phyloP scores from a whole-genome alignment of 78 protist species.

The Protostelium mycophagum region DNA sequence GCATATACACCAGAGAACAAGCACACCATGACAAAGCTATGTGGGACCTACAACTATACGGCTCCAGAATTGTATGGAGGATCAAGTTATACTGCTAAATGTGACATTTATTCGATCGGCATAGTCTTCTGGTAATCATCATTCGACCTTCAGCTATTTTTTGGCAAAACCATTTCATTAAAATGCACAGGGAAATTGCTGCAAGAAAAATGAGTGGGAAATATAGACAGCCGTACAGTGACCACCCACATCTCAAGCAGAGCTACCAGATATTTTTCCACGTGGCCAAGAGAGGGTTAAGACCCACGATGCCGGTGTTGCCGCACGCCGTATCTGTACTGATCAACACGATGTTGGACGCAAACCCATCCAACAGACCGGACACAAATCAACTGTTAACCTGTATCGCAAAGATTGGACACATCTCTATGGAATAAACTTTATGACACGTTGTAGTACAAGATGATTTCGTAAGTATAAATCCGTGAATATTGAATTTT shows the following conservation, averaged over 20 bases:
- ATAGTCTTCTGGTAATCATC: slow-evolving; percentile 46
- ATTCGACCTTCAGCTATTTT: too few relatives aligned
- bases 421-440: background rate
- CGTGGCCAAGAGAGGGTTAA: background rate
- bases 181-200: background rate
- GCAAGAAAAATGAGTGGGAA: background rate
- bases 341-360: background rate
- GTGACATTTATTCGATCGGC: slow-evolving; percentile 49
- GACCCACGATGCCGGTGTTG: background rate
- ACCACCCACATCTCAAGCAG: background rate
- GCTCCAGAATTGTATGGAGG: slow-evolving; percentile 62
- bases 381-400: background rate
- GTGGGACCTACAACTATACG: slow-evolving; percentile 64
- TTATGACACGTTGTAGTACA: too few relatives aligned
- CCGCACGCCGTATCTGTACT: background rate
- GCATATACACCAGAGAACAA: slow-evolving; percentile 49
- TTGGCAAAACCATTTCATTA: too few relatives aligned
- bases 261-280: background rate
- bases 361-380: background rate
- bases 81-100: slow-evolving; percentile 39
- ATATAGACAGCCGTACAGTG: background rate
- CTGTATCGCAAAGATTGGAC: background rate
- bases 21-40: slow-evolving; percentile 44
- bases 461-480: too few relatives aligned
- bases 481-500: too few relatives aligned